Conservation (phyloP, 805 yeast genomes). For the Danielia oregonensis region DNA sequence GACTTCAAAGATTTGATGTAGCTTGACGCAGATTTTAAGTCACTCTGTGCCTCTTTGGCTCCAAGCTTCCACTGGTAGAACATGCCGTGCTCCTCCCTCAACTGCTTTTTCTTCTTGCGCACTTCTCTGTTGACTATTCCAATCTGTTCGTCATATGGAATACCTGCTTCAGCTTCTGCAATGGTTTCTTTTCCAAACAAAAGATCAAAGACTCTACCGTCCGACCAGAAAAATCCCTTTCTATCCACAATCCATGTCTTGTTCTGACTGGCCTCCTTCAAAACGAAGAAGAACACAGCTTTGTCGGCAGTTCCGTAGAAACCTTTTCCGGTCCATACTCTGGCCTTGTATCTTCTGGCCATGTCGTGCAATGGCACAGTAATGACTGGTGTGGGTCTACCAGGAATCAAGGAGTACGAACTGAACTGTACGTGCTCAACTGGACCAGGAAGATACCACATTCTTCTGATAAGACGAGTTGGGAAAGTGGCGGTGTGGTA, state of each 20-base stretch:
- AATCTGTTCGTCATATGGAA: conserved; percentile 57
- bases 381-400: conserved; percentile 69
- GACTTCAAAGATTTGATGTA: conserved; percentile 17
- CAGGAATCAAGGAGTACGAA: conserved; percentile 74
- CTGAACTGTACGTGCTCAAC: conserved; percentile 59
- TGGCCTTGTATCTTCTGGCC: conserved; percentile 54
- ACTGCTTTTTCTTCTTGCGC: conserved; percentile 45
- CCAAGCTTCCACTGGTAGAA: conserved; percentile 55
- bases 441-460: conserved; percentile 69
- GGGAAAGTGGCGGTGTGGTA: conserved; percentile 46
- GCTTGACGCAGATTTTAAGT: conserved; percentile 20
- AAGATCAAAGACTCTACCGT: conserved; percentile 79
- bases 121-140: conserved; percentile 46
- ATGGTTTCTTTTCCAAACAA: conserved; percentile 76
- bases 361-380: conserved; percentile 59
- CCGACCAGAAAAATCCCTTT: conserved; percentile 90
- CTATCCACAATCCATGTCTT: conserved; percentile 79
- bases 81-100: conserved; percentile 53
- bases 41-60: conserved; percentile 29
- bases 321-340: conserved; percentile 85
- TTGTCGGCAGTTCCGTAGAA: conserved; percentile 80
- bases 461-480: conserved; percentile 65
- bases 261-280: conserved; percentile 49
- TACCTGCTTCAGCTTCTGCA: conserved; percentile 71
- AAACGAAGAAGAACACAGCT: conserved; percentile 66